Base-by-base conservation (phyloP, 2,329 filamentous ascomycete species). In the Alternaria angustiovoidea region DNA sequence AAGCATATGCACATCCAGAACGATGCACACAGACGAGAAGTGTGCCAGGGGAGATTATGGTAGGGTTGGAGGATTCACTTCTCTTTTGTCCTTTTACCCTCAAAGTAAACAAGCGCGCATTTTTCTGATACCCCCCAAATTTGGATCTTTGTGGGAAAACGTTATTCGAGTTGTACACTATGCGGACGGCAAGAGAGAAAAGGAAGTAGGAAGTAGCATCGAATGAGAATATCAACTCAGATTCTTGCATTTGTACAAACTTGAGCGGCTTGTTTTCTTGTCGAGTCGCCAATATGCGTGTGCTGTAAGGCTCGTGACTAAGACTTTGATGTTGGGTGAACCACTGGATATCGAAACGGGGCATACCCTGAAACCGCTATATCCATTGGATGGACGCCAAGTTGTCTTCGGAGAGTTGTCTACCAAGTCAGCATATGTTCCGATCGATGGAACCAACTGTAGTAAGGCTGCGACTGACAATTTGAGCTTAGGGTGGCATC, bases 71-170 rank as follows among this genome's bases (percentile, higher is more conserved):
- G 24, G 49, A n/a, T 49, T 49, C 30, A 38, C 20, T 53, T 53
- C 30, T 28, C 36, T 9, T 32, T 46, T 52, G n/a, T 32, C 11
- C 49, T 41, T 51, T 53, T 32, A n/a, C 22, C 36, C 36, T 26
- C 32, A 5, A n/a, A 49, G 51, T 52, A 62, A 57, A 51, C 46
- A 44, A 59, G 54, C 57, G 57, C 54, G 60, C 61, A 61, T 64
- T 59, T 58, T 66, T 63, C 67, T 68, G 68, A 71, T 71, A 71
- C 68, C 68, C 68, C 68, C 68, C 57, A 63, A 68, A 66, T 69
- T 69, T 66, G 67, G 64, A 63, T 61, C 32, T 41, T 61, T 39
- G 51, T 48, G 47, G 48, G 55, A 57, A 41, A 49, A 9, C n/a
- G 4, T 22, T 51, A 28, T 42, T 52, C 36, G 30, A 20, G 22